Evolutionary conservation across 345 rosid genomes (phyloP).

Genomic region (Aquilaria sinensis): DNA sequence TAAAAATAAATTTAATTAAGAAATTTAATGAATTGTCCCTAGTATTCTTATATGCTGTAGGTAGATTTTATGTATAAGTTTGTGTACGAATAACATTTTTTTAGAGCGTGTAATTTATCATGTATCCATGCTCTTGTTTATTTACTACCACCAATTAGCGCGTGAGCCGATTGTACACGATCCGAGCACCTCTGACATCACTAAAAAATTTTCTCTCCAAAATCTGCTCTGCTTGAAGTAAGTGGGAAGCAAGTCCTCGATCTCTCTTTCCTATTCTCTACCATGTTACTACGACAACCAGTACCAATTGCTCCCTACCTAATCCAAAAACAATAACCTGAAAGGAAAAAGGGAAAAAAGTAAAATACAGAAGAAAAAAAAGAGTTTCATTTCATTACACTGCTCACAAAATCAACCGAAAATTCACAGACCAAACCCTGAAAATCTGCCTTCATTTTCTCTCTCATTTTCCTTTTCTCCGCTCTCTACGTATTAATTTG

Average conservation of each 20-base stretch:
- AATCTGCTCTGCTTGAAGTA: constrained; percentile 18
- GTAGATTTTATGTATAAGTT: too few relatives aligned
- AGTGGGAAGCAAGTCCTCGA: constrained; percentile 46
- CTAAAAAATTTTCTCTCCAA: constrained; percentile 1
- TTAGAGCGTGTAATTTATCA: too few relatives aligned
- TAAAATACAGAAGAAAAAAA: neutral
- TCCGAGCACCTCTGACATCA: too few relatives aligned
- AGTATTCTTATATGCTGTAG: too few relatives aligned
- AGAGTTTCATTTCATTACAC: neutral
- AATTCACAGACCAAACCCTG: neutral
- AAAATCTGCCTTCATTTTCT: too few relatives aligned
- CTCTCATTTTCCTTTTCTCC: too few relatives aligned
- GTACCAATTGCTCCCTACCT: constrained; percentile 22
- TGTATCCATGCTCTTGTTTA: too few relatives aligned
- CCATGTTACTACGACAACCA: constrained; percentile 22
- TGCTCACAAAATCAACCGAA: constrained; percentile 7
- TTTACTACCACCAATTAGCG: too few relatives aligned
- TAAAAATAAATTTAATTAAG: too few relatives aligned
- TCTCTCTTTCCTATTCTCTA: constrained; percentile 11
- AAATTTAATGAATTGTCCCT: too few relatives aligned
- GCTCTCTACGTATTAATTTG: neutral
- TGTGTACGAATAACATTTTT: too few relatives aligned
- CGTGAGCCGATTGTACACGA: too few relatives aligned
- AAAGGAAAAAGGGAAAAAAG: neutral
- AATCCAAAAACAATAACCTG: constrained; percentile 14